Evolutionary conservation across 352 stramenopile genomes (phyloP).

Genomic region (Bremia lactucae): DNA sequence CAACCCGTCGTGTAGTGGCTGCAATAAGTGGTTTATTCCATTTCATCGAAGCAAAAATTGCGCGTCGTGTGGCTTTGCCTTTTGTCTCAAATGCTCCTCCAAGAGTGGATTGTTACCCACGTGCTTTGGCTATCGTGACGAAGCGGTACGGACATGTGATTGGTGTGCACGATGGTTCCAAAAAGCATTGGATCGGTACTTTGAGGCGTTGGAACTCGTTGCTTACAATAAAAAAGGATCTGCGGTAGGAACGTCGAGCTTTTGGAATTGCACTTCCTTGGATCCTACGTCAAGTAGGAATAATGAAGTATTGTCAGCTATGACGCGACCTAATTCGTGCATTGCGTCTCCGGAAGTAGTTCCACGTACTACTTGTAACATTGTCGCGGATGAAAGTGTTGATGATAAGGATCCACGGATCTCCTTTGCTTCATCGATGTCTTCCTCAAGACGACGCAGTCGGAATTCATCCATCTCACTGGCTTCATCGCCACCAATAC

Average conservation of each 20-base stretch:
- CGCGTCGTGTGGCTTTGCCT: slow-evolving; percentile 42
- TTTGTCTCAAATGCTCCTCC: slow-evolving; percentile 55
- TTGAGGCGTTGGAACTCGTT: slow-evolving; percentile 40
- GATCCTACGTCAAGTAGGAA: slow-evolving; percentile 3
- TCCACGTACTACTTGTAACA: slow-evolving; percentile 8
- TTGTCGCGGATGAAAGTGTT: slow-evolving; percentile 12
- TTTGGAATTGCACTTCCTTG: slow-evolving; percentile 4
- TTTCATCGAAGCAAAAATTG: slow-evolving; percentile 63
- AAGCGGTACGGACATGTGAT: slow-evolving; percentile 46
- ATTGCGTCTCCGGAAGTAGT: slow-evolving; percentile 13
- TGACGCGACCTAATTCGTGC: slow-evolving; percentile 11
- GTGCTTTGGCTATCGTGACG: slow-evolving; percentile 44
- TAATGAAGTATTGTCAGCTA: slow-evolving; percentile 6
- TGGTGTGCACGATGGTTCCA: slow-evolving; percentile 56
- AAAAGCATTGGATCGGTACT: slow-evolving; percentile 51
- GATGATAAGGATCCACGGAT: slow-evolving; percentile 14
- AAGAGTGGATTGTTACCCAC: slow-evolving; percentile 41
- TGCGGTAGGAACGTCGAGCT: background rate
- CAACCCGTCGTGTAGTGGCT: slow-evolving; percentile 36
- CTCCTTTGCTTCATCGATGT: slow-evolving; percentile 3
- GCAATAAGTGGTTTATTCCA: slow-evolving; percentile 52
- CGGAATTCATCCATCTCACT: slow-evolving; percentile 19
- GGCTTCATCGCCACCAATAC: slow-evolving; percentile 12
- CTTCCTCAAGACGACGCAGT: slow-evolving; percentile 13
- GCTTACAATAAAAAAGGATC: background rate